Conservation (phyloP, 2,329 filamentous ascomycete genomes). For the Neocucurbitaria cava region DNA sequence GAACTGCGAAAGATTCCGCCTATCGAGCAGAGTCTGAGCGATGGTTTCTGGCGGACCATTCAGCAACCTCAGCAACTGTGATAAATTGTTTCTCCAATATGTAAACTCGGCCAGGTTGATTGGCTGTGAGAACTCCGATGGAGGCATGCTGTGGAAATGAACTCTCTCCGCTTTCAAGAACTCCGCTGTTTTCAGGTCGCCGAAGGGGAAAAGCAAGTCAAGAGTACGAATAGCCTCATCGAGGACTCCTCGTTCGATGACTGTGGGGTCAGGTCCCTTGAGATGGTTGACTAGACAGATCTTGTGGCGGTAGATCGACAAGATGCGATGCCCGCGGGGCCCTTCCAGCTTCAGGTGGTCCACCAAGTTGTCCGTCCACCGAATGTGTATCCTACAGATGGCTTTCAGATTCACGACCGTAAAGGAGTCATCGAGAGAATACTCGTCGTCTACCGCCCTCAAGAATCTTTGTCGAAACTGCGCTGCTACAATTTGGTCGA, state of each 20-base stretch:
- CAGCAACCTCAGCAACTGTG: slow-evolving; percentile 3
- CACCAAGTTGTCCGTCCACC: slow-evolving; percentile 17
- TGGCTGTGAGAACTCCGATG: neutral
- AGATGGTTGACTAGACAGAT: slow-evolving; percentile 18
- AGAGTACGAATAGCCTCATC: slow-evolving; percentile 17
- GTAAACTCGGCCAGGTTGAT: slow-evolving; percentile 9
- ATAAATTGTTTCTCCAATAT: slow-evolving; percentile 12
- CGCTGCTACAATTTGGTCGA: slow-evolving; percentile 1
- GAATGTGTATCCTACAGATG: slow-evolving; percentile 8
- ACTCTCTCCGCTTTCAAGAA: slow-evolving; percentile 11
- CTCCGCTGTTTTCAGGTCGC: slow-evolving; percentile 11
- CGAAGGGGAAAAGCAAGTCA: slow-evolving; percentile 22
- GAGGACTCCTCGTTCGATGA: slow-evolving; percentile 9
- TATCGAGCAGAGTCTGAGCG: slow-evolving; percentile 10
- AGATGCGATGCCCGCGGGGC: slow-evolving; percentile 6
- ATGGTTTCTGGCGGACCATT: slow-evolving; percentile 12
- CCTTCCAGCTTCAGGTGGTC: slow-evolving; percentile 19
- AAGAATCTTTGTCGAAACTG: neutral
- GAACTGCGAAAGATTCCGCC: slow-evolving; percentile 7
- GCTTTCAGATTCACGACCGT: slow-evolving; percentile 13
- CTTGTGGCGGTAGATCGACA: slow-evolving; percentile 21
- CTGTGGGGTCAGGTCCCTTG: neutral
- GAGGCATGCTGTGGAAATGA: neutral
- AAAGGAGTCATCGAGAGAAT: slow-evolving; percentile 8
- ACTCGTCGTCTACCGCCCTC: neutral